Evolutionary conservation across 2,329 filamentous ascomycete species (phyloP).

Genomic region (Colletotrichum sp.): DNA sequence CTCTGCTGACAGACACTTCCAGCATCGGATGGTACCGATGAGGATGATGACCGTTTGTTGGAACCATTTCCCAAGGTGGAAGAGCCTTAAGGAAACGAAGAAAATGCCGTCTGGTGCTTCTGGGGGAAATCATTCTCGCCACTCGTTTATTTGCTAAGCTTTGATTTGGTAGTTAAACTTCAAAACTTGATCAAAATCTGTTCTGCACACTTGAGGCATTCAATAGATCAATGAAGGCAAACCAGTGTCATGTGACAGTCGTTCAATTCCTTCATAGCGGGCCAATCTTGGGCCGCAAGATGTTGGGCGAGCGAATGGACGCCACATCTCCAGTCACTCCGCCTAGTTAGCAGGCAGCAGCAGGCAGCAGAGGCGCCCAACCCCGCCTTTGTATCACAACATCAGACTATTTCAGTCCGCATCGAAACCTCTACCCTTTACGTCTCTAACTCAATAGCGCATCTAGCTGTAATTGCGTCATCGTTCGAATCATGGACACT

Average conservation of each 20-base stretch:
- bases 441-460: background rate
- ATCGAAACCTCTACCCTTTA: background rate
- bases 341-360: background rate
- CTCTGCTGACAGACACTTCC: background rate
- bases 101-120: background rate
- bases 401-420: background rate
- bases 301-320: background rate
- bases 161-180: no score
- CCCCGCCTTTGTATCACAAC: constrained; percentile 2
- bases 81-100: background rate
- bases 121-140: background rate
- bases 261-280: background rate
- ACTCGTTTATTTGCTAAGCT: background rate
- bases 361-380: constrained; percentile 1
- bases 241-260: background rate
- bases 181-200: background rate
- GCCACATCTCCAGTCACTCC: background rate
- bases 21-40: background rate
- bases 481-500: background rate
- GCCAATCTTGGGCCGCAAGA: background rate
- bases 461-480: rapidly evolving
- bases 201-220: background rate
- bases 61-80: background rate
- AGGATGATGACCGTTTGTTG: background rate
- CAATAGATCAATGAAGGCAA: background rate